phyloP scores from a whole-genome alignment of 306 rosid species.

The Trifolium pratense region DNA sequence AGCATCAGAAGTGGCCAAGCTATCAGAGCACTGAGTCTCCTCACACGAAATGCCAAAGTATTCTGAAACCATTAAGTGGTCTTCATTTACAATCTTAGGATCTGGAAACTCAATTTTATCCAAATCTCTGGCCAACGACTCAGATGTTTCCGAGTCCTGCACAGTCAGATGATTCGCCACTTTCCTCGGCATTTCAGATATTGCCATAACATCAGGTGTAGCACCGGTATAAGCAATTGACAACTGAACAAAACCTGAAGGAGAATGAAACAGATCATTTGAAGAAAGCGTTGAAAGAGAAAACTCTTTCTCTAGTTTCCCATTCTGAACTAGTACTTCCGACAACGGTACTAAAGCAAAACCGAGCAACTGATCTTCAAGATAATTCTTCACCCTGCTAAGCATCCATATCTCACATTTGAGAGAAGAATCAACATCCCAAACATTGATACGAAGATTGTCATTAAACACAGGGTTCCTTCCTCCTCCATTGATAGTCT shows the following conservation, averaged over 20 bases:
- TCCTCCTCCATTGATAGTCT: slow-evolving; percentile 95
- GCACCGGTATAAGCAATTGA: slow-evolving; percentile 76
- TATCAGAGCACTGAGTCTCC: slow-evolving; percentile 71
- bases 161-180: slow-evolving; percentile 35
- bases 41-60: slow-evolving; percentile 71
- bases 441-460: slow-evolving; percentile 63
- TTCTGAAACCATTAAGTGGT: slow-evolving; percentile 90
- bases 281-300: slow-evolving; percentile 96
- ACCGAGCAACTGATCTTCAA: slow-evolving; percentile 95
- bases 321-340: slow-evolving; percentile 70
- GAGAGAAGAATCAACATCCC: slow-evolving; percentile 64
- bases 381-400: slow-evolving; percentile 96
- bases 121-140: slow-evolving; percentile 62
- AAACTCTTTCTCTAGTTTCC: slow-evolving; percentile 88
- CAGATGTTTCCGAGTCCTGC: slow-evolving; percentile 53
- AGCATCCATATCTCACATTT: slow-evolving; percentile 98
- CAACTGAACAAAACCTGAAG: slow-evolving; percentile 83
- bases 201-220: slow-evolving; percentile 75
- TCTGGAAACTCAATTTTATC: slow-evolving; percentile 95
- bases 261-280: slow-evolving; percentile 93
- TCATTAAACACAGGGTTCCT: slow-evolving; percentile 92
- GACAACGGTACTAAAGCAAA: slow-evolving; percentile 91
- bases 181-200: slow-evolving; percentile 44
- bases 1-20: slow-evolving; percentile 57
- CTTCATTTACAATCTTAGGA: slow-evolving; percentile 85